Evolutionary conservation across 176 grass and related monocot genomes (phyloP), one percentile per base, ranked within the genome.

Genomic region (Echinochloa phyllopogon): DNA sequence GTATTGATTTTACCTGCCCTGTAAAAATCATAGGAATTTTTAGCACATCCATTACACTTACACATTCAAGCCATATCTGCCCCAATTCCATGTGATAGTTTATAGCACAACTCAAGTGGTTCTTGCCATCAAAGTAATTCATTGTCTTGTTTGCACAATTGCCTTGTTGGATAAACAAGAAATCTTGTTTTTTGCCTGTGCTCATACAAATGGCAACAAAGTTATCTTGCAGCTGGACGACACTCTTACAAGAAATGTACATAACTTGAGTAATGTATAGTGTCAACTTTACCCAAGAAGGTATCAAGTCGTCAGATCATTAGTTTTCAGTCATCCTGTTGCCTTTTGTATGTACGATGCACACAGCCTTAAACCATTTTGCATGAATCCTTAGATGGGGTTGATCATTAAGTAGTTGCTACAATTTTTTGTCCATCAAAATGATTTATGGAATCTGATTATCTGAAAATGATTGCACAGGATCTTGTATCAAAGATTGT

Each of bases 401-500:
- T 6, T 51, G 6, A 79, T 76, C 3, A 11, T 15, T 27, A 29
- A 16, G 36, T 27, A 66, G 18, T 61, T 25, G 27, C 44, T 75
- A 85, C 37, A 65, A 37, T 69, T 76, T 61, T 9, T 50, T 69
- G 20, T 1, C 4, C 2, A 53, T 64, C 64, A 56, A 47, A 70
- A 33, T 72, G 23, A 21, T 65, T n/a, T 49, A 25, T 55, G 49
- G 13, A 74, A 41, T 69, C 75, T 73, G 13, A 78, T 70, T 58
- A 8, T 40, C 65, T 36, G 14, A 49, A 78, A 79, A 86, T 83
- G 16, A 0, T 42, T 56, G 29, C 42, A 50, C 88, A 90, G 84
- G 89, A 87, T 79, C 79, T 90, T 1, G 8, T 83, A 67, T 60
- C 84, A 52, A 79, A 39, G 67, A 78, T 87, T 16, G 21, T 79